Evolutionary conservation across 495 filamentous ascomycete species (phyloP), one percentile per base, ranked within the genome.

Genomic region (Xylaria flabelliformis): DNA sequence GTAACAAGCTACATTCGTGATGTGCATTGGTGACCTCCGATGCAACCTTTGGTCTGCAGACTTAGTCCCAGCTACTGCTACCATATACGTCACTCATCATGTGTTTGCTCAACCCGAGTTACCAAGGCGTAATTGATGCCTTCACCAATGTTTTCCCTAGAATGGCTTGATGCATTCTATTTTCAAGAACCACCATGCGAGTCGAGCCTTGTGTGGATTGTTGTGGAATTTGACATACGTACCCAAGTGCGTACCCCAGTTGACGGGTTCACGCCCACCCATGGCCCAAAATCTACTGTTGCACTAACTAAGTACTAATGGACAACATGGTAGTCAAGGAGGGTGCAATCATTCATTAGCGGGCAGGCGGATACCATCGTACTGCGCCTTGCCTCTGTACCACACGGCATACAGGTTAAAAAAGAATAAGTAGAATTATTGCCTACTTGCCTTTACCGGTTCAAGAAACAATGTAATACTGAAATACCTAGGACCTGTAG

Each of bases 51-150:
- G 9, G 42, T 61, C 9, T 41, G 64, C 64, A 51, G 64, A 15
- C 46, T 8, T 24, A 34, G 29, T 19, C 46, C 48, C 21, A 67
- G 9, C 44, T 55, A 55, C 42, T 32, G 17, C 63, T 34, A 36
- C 64, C 64, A 41, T 55, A 39, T 67, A 67, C 46, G 64, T 67
- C 64, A 67, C 32, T 53, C 24, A n/a, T 39, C 39, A 44, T 24
- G 61, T 64, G 39, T 24, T 61, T 64, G 39, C 39, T n/a, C 39
- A 29, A 44, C 39, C 6, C 26, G 8, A 12, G n/a, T 63, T 24
- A 42, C 59, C 36, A 39, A 21, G 4, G 39, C 61, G 39, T 29
- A 24, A 44, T 44, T 44, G 39, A 46, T 64, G 10, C 39, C 39
- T 64, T 64, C 58, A 21, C 17, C n/a, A 58, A 39, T 34, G 32